Base-by-base conservation (phyloP, 1,284 basidiomycete genomes). In the Golubevia pallescens region DNA sequence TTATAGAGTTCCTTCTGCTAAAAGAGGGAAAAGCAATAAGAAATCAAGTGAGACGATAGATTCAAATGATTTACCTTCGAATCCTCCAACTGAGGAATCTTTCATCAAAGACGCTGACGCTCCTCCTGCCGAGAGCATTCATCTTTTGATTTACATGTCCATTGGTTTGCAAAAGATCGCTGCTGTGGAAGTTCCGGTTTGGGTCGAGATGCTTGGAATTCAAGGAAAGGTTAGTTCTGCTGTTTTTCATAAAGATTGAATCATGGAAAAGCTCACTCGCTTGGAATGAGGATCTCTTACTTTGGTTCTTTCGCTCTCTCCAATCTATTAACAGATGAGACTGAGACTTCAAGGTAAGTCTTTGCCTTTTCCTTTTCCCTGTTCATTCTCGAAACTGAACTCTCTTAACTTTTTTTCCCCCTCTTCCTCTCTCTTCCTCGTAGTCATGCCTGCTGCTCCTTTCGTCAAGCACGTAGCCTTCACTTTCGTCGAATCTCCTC, bases 111-210 rank as follows among this genome's bases (percentile, higher is more conserved):
- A 38, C 24, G 13, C 8, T 8, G n/a, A 28, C 56, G n/a, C 7
- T 42, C 5, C 52, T 5, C 64, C 64, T 19, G 52, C 53, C 19
- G 66, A 68, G 57, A 58, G 28, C 20, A 78, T 80, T 38, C 77
- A 78, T 53, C 38, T 80, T 64, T 71, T 80, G 0, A 63, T 80
- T 2, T 60, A 80, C 63, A 74, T 81, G 68, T 67, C 71, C 53
- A 71, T 80, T 7, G 80, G 80, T 53, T 57, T 81, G 14, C 77
- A 81, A 60, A 81, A 81, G 68, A 66, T 81, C 6, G 80, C 80
- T 0, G 78, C 78, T 1, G 76, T 80, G 34, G 73, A 78, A 38
- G 60, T 81, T 16, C 80, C 80, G 0, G 78, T 82, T 1, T 80
- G 80, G 78, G 70, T 76, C 59, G 78, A 80, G 56, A 70, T 82